Conservation (phyloP, 257 asterid genomes). For the Orobanche coerulescens region DNA sequence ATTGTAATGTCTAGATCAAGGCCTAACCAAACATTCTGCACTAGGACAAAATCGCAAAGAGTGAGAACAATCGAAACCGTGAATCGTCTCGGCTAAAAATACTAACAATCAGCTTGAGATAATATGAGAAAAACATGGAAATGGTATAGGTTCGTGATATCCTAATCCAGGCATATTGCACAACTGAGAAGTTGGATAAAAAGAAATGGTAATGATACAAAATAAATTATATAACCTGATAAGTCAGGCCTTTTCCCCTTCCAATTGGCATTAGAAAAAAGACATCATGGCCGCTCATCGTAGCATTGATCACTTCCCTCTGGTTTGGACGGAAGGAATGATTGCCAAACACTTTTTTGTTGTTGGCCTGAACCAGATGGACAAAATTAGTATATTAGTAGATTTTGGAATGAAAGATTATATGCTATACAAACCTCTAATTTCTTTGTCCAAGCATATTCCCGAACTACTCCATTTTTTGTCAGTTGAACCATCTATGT, state of each 20-base stretch:
- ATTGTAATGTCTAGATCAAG: neutral
- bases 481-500: slow-evolving; percentile 78
- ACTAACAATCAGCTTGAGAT: slow-evolving; percentile 2
- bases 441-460: slow-evolving; percentile 78
- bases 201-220: slow-evolving; percentile 6
- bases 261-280: slow-evolving; percentile 99
- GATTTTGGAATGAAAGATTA: slow-evolving; percentile 16
- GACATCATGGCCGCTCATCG: slow-evolving; percentile 88
- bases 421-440: slow-evolving; percentile 58
- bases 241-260: slow-evolving; percentile 94
- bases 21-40: neutral
- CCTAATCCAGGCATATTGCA: slow-evolving; percentile 13
- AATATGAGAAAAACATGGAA: slow-evolving; percentile 9
- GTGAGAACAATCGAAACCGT: slow-evolving; percentile 8
- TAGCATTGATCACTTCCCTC: slow-evolving; percentile 97
- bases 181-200: slow-evolving; percentile 16
- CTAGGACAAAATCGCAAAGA: neutral
- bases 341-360: slow-evolving; percentile 77
- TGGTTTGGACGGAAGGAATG: slow-evolving; percentile 95
- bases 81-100: slow-evolving; percentile 9
- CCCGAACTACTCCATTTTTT: slow-evolving; percentile 75
- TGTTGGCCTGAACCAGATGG: slow-evolving; percentile 47
- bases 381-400: slow-evolving; percentile 20
- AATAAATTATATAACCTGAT: slow-evolving; percentile 55
- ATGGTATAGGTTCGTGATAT: slow-evolving; percentile 2